A percentile compares a stretch with the other conserved stretches of the same genome.
Conservation (phyloP, 2,329 filamentous ascomycete genomes). For the Ophiostoma australiae region DNA sequence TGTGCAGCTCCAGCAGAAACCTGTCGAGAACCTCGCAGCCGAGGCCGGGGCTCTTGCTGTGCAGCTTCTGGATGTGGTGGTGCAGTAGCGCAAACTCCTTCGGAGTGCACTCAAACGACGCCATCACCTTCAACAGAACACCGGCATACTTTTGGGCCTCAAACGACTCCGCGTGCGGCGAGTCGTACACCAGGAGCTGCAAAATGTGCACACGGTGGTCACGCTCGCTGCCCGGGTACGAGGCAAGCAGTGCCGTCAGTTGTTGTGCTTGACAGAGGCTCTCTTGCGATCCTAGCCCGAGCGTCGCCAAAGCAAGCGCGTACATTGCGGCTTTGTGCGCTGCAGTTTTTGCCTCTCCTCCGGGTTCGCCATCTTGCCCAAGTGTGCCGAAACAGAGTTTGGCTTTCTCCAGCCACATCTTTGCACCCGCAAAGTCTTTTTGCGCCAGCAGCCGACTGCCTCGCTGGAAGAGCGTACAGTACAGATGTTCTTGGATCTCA, state of each 20-base stretch:
- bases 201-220: conserved; percentile 63
- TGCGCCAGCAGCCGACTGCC: conserved; percentile 55
- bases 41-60: conserved; percentile 47
- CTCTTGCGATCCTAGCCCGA: conserved; percentile 45
- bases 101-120: conserved; percentile 47
- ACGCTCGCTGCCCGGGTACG: conserved; percentile 56
- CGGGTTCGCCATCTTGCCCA: neutral
- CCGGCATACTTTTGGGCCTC: conserved; percentile 45
- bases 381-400: neutral
- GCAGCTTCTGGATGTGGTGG: conserved; percentile 62
- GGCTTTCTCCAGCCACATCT: conserved; percentile 60
- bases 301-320: conserved; percentile 51
- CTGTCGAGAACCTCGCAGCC: conserved; percentile 55
- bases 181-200: conserved; percentile 60
- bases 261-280: conserved; percentile 49
- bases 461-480: conserved; percentile 67
- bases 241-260: conserved; percentile 51
- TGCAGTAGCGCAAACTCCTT: conserved; percentile 61
- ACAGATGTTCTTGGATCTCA: conserved; percentile 54
- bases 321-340: conserved; percentile 53
- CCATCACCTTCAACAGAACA: conserved; percentile 59
- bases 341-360: conserved; percentile 36
- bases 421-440: conserved; percentile 50
- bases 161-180: conserved; percentile 43
- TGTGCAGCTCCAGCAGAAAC: conserved; percentile 52